Conservation (phyloP, 2,329 filamentous ascomycete species). For the Penicillium occitanis region DNA sequence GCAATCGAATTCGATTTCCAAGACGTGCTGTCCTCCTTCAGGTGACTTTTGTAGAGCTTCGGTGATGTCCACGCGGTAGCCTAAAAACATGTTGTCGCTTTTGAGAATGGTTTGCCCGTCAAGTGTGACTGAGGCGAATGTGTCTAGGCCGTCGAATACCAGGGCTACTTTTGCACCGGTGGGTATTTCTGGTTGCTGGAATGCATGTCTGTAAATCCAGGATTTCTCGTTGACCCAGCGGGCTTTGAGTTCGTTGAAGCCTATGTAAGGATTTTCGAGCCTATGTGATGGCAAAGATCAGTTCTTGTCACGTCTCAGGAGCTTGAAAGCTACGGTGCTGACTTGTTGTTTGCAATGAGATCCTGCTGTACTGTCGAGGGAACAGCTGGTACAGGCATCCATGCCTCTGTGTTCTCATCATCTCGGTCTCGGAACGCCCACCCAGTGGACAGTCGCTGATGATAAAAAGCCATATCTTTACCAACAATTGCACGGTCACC, state of each 20-base stretch:
- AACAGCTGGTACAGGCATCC: conserved; percentile 32
- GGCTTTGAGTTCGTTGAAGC: conserved; percentile 30
- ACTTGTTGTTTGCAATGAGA: conserved; percentile 26
- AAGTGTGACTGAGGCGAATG: conserved; percentile 69
- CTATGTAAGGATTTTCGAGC: conserved; percentile 32
- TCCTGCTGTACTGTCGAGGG: conserved; percentile 38
- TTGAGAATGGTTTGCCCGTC: conserved; percentile 68
- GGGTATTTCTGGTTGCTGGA: conserved; percentile 8
- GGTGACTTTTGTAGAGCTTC: conserved; percentile 40
- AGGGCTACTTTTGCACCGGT: conserved; percentile 44
- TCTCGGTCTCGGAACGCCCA: conserved; percentile 30
- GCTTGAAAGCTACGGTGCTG: not conserved
- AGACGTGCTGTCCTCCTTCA: conserved; percentile 40
- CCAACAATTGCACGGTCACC: not conserved
- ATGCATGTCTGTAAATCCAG: conserved; percentile 26
- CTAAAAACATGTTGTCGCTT: conserved; percentile 77
- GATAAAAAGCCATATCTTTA: conserved; percentile 10
- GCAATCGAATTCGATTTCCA: conserved; percentile 54
- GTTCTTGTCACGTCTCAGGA: not conserved
- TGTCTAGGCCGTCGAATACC: conserved; percentile 77
- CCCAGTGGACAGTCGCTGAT: conserved; percentile 18
- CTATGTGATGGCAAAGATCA: not conserved
- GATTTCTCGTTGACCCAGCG: conserved; percentile 35
- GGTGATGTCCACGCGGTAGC: conserved; percentile 67
- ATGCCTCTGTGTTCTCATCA: conserved; percentile 27